Percentiles rank a stretch among this genome's conserved stretches.
phyloP scores from a whole-genome alignment of 192 early-diverging fungal species.

The Jimgerdemannia lactiflua region DNA sequence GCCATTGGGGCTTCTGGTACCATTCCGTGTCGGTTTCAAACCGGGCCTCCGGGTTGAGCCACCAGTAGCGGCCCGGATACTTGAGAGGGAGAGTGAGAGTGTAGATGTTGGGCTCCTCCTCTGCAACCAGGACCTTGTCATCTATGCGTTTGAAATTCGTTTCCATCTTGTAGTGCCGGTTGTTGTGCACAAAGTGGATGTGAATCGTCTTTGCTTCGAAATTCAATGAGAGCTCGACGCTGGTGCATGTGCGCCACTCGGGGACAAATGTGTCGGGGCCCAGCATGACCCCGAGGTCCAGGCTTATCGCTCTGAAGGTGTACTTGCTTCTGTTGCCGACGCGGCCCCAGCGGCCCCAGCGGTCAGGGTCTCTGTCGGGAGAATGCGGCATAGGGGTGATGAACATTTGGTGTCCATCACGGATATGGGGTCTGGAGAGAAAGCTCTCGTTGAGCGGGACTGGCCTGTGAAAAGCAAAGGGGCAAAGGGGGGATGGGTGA shows the following conservation, averaged over 20 bases:
- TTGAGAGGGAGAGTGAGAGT: constrained; percentile 37
- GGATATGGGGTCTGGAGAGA: too few species aligned
- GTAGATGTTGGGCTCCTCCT: neutral
- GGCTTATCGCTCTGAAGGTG: neutral
- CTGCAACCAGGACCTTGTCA: constrained; percentile 16
- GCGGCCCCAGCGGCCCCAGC: too few species aligned
- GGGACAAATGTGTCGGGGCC: neutral
- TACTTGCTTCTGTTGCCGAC: neutral
- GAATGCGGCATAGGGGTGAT: too few species aligned
- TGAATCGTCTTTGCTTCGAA: neutral
- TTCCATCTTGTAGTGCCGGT: constrained; percentile 21
- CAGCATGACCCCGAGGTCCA: neutral
- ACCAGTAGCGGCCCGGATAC: constrained; percentile 37
- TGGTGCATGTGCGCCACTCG: neutral
- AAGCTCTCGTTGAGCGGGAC: too few species aligned
- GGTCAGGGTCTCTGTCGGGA: neutral
- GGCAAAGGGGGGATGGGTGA: neutral
- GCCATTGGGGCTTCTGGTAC: constrained; percentile 17
- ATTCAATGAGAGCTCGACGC: neutral
- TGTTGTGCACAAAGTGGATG: constrained; percentile 22
- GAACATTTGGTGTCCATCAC: too few species aligned
- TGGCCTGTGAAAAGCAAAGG: too few species aligned
- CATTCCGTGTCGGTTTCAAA: constrained; percentile 8
- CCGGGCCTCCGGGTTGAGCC: constrained; percentile 13
- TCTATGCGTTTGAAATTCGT: constrained; percentile 31